phyloP scores from a whole-genome alignment of 441 rosid species.

The Viola pubescens region DNA sequence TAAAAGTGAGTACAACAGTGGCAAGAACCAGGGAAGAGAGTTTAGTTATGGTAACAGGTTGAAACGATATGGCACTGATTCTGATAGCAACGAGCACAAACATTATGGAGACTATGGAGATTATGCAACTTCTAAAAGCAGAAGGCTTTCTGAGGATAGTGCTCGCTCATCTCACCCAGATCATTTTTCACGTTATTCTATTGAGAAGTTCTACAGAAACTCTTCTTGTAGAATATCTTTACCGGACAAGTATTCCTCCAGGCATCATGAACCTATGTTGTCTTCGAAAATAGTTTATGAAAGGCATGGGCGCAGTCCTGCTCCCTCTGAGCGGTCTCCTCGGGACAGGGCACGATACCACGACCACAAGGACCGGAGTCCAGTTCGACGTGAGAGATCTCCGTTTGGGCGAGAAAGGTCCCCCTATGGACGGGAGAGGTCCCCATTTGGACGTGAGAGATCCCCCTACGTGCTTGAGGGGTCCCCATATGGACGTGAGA shows the following conservation, averaged over 20 bases:
- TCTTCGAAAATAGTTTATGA: conserved; percentile 68
- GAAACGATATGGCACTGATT: conserved; percentile 75
- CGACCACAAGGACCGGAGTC: conserved; percentile 70
- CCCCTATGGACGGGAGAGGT: conserved; percentile 35
- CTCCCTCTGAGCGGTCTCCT: conserved; percentile 66
- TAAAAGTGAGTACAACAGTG: conserved; percentile 57
- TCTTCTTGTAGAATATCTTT: conserved; percentile 57
- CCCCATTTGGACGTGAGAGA: conserved; percentile 31
- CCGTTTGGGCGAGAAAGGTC: conserved; percentile 36
- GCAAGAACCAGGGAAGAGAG: conserved; percentile 63
- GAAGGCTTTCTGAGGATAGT: conserved; percentile 71
- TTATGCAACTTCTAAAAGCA: conserved; percentile 57
- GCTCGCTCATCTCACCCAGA: conserved; percentile 49
- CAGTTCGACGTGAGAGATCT: conserved; percentile 54
- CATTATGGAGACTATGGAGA: conserved; percentile 60
- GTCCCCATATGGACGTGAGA: conserved; percentile 29
- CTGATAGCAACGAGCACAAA: conserved; percentile 61
- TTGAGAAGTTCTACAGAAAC: conserved; percentile 54
- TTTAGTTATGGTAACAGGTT: conserved; percentile 49
- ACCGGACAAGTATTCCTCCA: conserved; percentile 60
- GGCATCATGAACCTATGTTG: conserved; percentile 63
- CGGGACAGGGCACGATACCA: conserved; percentile 57
- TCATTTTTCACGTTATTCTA: conserved; percentile 55
- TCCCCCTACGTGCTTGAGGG: conserved; percentile 34
- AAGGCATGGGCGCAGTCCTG: conserved; percentile 77